Percentiles rank a stretch among this genome's conserved stretches.
Conservation (phyloP, 1,284 basidiomycete genomes). For the Lentinus polychrous region DNA sequence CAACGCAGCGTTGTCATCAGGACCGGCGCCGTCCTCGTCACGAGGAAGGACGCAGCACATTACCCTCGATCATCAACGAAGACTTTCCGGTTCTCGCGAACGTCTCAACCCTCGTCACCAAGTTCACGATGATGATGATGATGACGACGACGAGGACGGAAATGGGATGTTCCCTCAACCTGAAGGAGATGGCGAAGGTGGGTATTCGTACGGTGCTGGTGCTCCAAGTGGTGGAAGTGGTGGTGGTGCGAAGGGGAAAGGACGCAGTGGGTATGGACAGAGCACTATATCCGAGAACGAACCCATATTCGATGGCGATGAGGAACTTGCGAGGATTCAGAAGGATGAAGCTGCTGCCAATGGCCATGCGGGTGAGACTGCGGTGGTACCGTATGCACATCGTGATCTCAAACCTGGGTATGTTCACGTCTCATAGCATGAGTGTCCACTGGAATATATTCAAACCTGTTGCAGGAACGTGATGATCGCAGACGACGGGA, state of each 20-base stretch:
- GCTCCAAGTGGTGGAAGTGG: slow-evolving; percentile 18
- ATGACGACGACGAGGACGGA: slow-evolving; percentile 45
- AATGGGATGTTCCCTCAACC: slow-evolving; percentile 65
- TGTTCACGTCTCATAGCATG: slow-evolving; percentile 21
- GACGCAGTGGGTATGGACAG: slow-evolving; percentile 16
- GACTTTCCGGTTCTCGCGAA: not conserved
- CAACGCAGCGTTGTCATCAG: slow-evolving; percentile 28
- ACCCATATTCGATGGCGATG: slow-evolving; percentile 73
- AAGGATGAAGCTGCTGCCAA: slow-evolving; percentile 15
- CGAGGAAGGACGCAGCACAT: slow-evolving; percentile 18
- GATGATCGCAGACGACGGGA: slow-evolving; percentile 92
- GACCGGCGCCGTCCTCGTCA: slow-evolving; percentile 13
- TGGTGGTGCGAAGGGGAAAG: not conserved
- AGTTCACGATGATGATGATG: slow-evolving; percentile 12
- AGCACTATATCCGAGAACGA: slow-evolving; percentile 33
- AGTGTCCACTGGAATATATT: not conserved
- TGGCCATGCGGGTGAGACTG: slow-evolving; percentile 34
- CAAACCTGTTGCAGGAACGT: slow-evolving; percentile 60
- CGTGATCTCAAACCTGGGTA: slow-evolving; percentile 96
- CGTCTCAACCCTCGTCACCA: not conserved
- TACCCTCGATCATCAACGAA: slow-evolving; percentile 1
- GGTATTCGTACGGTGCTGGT: slow-evolving; percentile 61
- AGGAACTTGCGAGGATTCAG: slow-evolving; percentile 45
- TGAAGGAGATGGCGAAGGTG: slow-evolving; percentile 63
- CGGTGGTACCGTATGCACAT: slow-evolving; percentile 88